phyloP scores from a whole-genome alignment of 2,329 filamentous ascomycete species.

The Nothopassalora personata region DNA sequence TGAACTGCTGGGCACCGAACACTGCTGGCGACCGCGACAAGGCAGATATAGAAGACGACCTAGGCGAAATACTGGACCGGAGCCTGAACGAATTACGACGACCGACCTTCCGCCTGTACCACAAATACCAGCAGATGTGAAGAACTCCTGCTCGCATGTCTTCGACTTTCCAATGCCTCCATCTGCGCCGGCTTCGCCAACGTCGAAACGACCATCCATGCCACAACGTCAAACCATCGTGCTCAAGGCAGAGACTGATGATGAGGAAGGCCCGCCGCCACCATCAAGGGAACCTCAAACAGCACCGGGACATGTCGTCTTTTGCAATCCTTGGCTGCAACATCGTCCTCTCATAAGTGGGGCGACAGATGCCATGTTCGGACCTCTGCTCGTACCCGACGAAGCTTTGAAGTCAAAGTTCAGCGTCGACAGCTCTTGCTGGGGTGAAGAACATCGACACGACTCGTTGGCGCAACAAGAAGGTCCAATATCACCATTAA shows the following conservation, averaged over 20 bases:
- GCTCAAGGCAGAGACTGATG: background rate
- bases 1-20: background rate
- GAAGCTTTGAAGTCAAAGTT: background rate
- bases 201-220: background rate
- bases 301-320: background rate
- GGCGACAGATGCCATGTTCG: background rate
- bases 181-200: background rate
- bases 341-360: background rate
- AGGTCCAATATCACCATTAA: background rate
- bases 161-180: slow-evolving; percentile 2
- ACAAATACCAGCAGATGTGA: background rate
- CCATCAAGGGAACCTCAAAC: background rate
- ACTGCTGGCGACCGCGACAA: background rate
- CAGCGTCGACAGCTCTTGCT: background rate
- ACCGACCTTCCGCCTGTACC: background rate
- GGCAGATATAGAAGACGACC: background rate
- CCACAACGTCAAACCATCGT: background rate
- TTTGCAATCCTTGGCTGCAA: background rate
- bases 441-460: background rate
- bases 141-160: background rate
- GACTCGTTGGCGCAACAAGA: background rate
- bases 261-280: background rate
- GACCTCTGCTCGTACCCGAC: background rate
- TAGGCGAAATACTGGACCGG: background rate
- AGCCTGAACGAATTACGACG: background rate